phyloP scores from a whole-genome alignment of 495 filamentous ascomycete species.

The Niebla homalea region DNA sequence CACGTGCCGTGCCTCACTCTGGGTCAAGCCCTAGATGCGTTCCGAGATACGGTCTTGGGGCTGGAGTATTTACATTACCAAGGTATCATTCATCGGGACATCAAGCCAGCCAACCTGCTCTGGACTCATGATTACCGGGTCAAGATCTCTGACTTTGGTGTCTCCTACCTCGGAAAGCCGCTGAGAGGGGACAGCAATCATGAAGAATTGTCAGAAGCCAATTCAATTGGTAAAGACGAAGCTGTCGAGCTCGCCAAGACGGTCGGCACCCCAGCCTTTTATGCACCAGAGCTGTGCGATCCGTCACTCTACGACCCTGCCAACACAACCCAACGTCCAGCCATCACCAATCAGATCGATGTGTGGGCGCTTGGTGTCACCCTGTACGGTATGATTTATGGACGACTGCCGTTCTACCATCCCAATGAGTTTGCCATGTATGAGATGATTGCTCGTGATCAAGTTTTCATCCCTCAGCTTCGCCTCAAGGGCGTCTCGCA shows the following conservation, averaged over 20 bases:
- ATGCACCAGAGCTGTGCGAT: slow-evolving; percentile 93
- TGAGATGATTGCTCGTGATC: slow-evolving; percentile 74
- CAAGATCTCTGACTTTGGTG: slow-evolving; percentile 99
- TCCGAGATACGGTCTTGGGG: slow-evolving; percentile 86
- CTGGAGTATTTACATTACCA: slow-evolving; percentile 94
- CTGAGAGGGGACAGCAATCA: slow-evolving; percentile 57
- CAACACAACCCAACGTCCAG: slow-evolving; percentile 30
- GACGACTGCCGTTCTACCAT: slow-evolving; percentile 82
- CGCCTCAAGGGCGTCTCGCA: slow-evolving; percentile 59
- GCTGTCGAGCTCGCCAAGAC: slow-evolving; percentile 93
- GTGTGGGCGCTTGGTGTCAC: slow-evolving; percentile 96
- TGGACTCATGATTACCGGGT: slow-evolving; percentile 73
- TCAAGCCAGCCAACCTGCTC: slow-evolving; percentile 96
- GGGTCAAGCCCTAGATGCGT: slow-evolving; percentile 68
- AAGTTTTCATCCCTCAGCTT: slow-evolving; percentile 71
- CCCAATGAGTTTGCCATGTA: slow-evolving; percentile 87
- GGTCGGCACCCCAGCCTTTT: slow-evolving; percentile 94
- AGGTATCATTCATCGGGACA: slow-evolving; percentile 93
- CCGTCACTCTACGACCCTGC: slow-evolving; percentile 48
- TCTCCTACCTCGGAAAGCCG: slow-evolving; percentile 86
- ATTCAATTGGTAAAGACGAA: slow-evolving; percentile 73
- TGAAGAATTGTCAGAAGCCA: slow-evolving; percentile 65
- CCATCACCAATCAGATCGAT: slow-evolving; percentile 67
- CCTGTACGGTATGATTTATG: slow-evolving; percentile 87
- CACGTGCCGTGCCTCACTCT: slow-evolving; percentile 88